Evolutionary conservation across 805 yeast species (phyloP), one percentile per base, ranked within the genome.

Genomic region (Sporopachydermia lactativora): DNA sequence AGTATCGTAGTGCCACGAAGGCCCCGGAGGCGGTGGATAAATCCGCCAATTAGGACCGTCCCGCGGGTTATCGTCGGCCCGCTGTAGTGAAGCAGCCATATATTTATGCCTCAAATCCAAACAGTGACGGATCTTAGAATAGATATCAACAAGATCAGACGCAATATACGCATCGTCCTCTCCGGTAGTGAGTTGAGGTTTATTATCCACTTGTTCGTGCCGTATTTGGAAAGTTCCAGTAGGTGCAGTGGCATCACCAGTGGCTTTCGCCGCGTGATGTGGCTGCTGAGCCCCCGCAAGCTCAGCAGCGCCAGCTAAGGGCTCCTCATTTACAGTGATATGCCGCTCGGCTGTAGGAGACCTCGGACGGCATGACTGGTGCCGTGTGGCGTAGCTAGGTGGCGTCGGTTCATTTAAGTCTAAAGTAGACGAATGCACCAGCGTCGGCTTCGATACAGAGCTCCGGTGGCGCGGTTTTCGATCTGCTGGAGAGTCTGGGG

Each of bases 21-120:
- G 96, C 48, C 76, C 76, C 11, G 98, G 98, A 1, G 97, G 96
- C 6, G 78, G 75, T 0, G 99, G 99, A 55, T 88, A 89, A 39
- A 92, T 77, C 13, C 55, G 55, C 97, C 97, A 92, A 34, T 57
- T 61, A 11, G 60, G 61, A 17, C 51, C 53, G 59, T 94, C 89
- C 55, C 89, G 86, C 2, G 98, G 98, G 58, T 92, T 92, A 50
- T 77, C 81, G 31, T 61, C 55, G 37, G 79, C 81, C 42, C 74
- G 64, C 61, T 92, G 99, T 41, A 73, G 48, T 1, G 96, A 85
- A 6, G 73, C 48, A 2, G 59, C 51, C 59, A 81, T 80, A 57
- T 89, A 92, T 53, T 77, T 81, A 49, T 72, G 76, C 56, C 99
- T 76, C 46, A 83, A 53, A 8, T 71, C 75, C 45, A 89, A 68